A percentile compares a stretch with the other conserved stretches of the same genome.
Evolutionary conservation across 768 basidiomycete genomes (phyloP).

Genomic region (Lactarius vividus): DNA sequence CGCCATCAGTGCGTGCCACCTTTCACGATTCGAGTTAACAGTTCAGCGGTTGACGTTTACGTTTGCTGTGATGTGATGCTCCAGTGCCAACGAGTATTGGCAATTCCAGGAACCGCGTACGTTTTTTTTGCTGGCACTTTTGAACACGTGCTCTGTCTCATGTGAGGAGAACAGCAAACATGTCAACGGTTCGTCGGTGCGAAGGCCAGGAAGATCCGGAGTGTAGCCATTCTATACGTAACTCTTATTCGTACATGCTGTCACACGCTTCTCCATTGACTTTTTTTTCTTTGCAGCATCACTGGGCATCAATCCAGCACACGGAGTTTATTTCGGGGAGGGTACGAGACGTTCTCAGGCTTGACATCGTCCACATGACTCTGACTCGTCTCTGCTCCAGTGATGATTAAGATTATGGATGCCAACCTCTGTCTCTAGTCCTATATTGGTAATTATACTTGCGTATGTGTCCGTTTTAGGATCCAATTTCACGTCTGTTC

Average conservation of each 20-base stretch:
- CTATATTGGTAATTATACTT: too few relatives aligned
- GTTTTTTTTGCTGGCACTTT: background rate
- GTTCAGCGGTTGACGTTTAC: background rate
- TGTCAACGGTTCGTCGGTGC: conserved; percentile 42
- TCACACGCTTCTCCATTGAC: background rate
- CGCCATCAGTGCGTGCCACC: conserved; percentile 39
- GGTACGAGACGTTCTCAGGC: conserved; percentile 31
- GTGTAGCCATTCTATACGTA: conserved; percentile 50
- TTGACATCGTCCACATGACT: background rate
- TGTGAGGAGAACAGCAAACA: conserved; percentile 27
- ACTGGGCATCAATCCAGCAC: conserved; percentile 47
- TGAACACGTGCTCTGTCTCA: background rate
- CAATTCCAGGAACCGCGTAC: conserved; percentile 44
- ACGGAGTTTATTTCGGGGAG: conserved; percentile 46
- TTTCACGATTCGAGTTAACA: background rate
- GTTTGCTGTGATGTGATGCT: too few relatives aligned
- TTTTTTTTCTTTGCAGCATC: conserved; percentile 36
- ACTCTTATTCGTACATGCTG: conserved; percentile 20
- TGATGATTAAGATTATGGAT: conserved; percentile 22
- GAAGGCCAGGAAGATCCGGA: conserved; percentile 45
- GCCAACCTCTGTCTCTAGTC: conserved; percentile 22
- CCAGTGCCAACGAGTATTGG: conserved; percentile 46
- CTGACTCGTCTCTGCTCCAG: conserved; percentile 7
- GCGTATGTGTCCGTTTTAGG: too few relatives aligned
- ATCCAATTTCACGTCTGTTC: too few relatives aligned